phyloP scores from a whole-genome alignment of 106 monocot genomes.

The Dendrobium chrysotoxum region DNA sequence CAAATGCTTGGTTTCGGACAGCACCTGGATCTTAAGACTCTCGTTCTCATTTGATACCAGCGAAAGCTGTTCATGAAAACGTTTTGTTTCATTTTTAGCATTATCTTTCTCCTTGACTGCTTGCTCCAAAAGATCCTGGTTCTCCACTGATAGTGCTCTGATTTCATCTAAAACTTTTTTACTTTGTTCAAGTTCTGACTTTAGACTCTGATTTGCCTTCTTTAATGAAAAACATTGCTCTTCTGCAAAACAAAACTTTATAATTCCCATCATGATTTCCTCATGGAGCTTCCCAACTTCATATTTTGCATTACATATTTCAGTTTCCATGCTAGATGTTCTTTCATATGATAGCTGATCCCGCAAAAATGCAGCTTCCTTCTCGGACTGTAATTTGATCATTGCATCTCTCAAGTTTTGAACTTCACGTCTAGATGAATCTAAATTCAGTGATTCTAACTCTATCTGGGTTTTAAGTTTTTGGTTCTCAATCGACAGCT shows the following conservation, averaged over 20 bases:
- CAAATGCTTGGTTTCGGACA: slow-evolving; percentile 21
- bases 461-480: neutral
- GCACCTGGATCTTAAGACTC: slow-evolving; percentile 18
- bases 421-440: slow-evolving; percentile 18
- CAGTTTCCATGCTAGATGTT: slow-evolving; percentile 32
- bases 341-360: slow-evolving; percentile 23
- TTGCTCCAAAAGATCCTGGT: slow-evolving; percentile 3
- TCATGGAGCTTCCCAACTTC: slow-evolving; percentile 21
- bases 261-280: slow-evolving; percentile 1
- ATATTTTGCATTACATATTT: slow-evolving; percentile 22
- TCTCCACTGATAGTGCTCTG: neutral
- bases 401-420: slow-evolving; percentile 35
- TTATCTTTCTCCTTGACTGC: neutral
- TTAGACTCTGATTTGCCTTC: neutral
- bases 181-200: neutral
- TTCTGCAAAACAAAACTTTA: slow-evolving; percentile 1
- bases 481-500: slow-evolving; percentile 5
- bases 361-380: slow-evolving; percentile 33
- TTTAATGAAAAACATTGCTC: slow-evolving; percentile 1
- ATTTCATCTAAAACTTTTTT: neutral
- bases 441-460: slow-evolving; percentile 22
- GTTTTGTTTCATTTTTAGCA: slow-evolving; percentile 1
- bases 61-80: slow-evolving; percentile 3
- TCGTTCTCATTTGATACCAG: slow-evolving; percentile 28
- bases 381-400: slow-evolving; percentile 15